A percentile compares a stretch with the other conserved stretches of the same genome.
phyloP scores from a whole-genome alignment of 169 alveolate species.

The Theileria equi region DNA sequence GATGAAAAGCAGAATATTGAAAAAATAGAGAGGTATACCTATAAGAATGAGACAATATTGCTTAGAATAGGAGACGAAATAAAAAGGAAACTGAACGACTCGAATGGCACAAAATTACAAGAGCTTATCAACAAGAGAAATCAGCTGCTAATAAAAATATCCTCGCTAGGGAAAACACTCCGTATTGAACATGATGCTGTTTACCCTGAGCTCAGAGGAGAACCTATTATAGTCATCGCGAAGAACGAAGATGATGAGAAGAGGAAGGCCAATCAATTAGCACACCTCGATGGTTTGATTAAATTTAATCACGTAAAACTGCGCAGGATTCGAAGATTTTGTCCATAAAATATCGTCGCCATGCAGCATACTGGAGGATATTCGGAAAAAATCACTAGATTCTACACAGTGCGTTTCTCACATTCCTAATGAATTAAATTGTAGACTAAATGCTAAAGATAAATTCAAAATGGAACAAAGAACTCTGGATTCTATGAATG shows the following conservation, averaged over 20 bases:
- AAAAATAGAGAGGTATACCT: conserved; percentile 16
- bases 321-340: conserved; percentile 58
- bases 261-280: conserved; percentile 48
- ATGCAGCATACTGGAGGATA: conserved; percentile 52
- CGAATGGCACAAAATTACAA: conserved; percentile 15
- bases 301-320: background rate
- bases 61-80: conserved; percentile 30
- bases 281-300: conserved; percentile 52
- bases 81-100: conserved; percentile 17
- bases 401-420: background rate
- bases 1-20: conserved; percentile 27
- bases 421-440: background rate
- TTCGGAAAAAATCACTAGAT: conserved; percentile 13
- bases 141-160: conserved; percentile 26
- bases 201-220: conserved; percentile 47
- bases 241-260: conserved; percentile 48
- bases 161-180: conserved; percentile 47
- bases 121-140: conserved; percentile 33
- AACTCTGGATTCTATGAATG: conserved; percentile 60
- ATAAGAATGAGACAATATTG: background rate
- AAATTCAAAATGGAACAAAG: conserved; percentile 45
- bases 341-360: conserved; percentile 65
- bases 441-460: conserved; percentile 14
- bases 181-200: conserved; percentile 48
- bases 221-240: conserved; percentile 56